Conservation (phyloP, 257 asterid species). For the Jasminum sambac region DNA sequence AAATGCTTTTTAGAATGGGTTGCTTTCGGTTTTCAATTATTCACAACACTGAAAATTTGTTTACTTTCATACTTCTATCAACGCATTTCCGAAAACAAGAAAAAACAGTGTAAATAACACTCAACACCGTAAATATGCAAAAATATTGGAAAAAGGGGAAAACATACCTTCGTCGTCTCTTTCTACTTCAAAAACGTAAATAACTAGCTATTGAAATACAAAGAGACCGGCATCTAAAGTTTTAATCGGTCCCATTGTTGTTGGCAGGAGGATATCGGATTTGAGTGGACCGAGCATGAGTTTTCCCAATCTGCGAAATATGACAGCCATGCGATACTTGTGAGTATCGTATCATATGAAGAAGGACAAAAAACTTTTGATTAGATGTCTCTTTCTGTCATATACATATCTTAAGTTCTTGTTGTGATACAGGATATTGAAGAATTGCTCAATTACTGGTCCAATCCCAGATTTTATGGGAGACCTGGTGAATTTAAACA, state of each 20-base stretch:
- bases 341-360: constrained; percentile 39
- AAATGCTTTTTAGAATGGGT: not conserved
- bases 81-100: too few relatives aligned
- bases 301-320: constrained; percentile 57
- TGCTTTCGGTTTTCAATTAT: too few relatives aligned
- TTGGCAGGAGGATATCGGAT: constrained; percentile 73
- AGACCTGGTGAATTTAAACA: constrained; percentile 22
- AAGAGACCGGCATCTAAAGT: too few relatives aligned
- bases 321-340: constrained; percentile 38
- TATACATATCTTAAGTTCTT: constrained; percentile 15
- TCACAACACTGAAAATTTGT: too few relatives aligned
- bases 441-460: constrained; percentile 77
- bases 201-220: too few relatives aligned
- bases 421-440: constrained; percentile 57
- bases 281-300: constrained; percentile 44
- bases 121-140: too few relatives aligned
- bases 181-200: too few relatives aligned
- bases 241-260: too few relatives aligned
- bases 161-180: too few relatives aligned
- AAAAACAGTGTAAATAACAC: too few relatives aligned
- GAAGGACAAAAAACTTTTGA: not conserved
- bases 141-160: too few relatives aligned
- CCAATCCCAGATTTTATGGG: constrained; percentile 56
- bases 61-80: too few relatives aligned
- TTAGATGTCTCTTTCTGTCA: constrained; percentile 6